Evolutionary conservation across 805 yeast species (phyloP).

Genomic region (Blastobotrys peoriensis): DNA sequence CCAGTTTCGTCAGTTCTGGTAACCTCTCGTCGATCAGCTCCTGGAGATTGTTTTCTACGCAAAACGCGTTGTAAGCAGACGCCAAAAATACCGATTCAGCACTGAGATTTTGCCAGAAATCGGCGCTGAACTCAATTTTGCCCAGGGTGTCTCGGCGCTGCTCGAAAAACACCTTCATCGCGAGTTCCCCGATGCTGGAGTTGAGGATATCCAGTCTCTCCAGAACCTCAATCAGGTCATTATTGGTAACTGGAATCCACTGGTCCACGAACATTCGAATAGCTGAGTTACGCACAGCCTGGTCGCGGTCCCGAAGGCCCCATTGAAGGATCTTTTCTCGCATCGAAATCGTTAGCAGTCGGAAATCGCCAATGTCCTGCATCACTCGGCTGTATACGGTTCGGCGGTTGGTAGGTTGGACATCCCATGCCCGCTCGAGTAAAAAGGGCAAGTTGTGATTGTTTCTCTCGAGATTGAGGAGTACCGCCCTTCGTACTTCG

Average conservation of each 20-base stretch:
- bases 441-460: constrained; percentile 48
- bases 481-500: constrained; percentile 82
- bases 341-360: constrained; percentile 45
- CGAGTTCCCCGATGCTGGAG: constrained; percentile 60
- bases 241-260: constrained; percentile 67
- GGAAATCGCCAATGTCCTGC: constrained; percentile 60
- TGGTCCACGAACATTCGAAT: constrained; percentile 56
- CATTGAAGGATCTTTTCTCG: constrained; percentile 67
- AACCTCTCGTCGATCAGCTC: constrained; percentile 60
- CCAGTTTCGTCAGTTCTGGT: constrained; percentile 74
- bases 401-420: constrained; percentile 63
- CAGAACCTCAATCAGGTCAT: constrained; percentile 65
- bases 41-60: constrained; percentile 45
- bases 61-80: constrained; percentile 59
- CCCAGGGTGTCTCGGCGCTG: constrained; percentile 57
- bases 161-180: constrained; percentile 57
- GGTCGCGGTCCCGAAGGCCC: constrained; percentile 88
- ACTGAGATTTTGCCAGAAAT: constrained; percentile 62
- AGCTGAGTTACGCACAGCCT: constrained; percentile 65
- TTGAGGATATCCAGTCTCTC: constrained; percentile 66
- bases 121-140: constrained; percentile 54
- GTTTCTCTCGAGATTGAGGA: constrained; percentile 60
- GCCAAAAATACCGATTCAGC: constrained; percentile 71
- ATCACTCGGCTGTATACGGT: constrained; percentile 63
- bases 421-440: constrained; percentile 79